Conservation (phyloP, 2,329 filamentous ascomycete genomes). For the Sporothrix brasiliensis region DNA sequence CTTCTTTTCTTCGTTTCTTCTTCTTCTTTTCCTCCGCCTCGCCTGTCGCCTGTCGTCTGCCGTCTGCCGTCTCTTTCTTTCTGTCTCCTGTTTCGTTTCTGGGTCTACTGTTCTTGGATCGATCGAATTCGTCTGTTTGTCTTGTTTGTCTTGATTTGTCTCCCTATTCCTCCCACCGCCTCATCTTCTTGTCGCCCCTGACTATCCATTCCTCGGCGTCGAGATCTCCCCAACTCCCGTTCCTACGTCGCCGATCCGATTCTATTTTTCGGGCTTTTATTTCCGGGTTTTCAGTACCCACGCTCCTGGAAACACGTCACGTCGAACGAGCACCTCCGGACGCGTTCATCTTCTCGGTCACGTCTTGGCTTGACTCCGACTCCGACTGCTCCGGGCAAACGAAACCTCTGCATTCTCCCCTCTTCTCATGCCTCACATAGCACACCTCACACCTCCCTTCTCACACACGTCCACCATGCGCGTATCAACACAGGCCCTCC, state of each 20-base stretch:
- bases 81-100: not conserved
- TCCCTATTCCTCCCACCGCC: not conserved
- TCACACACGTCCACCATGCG: slow-evolving; percentile 4
- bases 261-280: no score
- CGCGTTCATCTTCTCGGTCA: not conserved
- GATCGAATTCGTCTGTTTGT: not conserved
- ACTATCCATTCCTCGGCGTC: slow-evolving; percentile 11
- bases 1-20: not conserved
- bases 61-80: not conserved
- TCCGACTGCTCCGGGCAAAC: no score
- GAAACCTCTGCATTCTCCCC: not conserved
- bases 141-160: not conserved
- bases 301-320: not conserved
- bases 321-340: not conserved
- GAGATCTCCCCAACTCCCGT: slow-evolving; percentile 2
- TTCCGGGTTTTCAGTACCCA: not conserved
- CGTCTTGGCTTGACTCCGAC: no score
- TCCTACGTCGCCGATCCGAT: slow-evolving; percentile 15
- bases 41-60: not conserved
- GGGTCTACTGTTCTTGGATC: slow-evolving; percentile 1
- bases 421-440: no score
- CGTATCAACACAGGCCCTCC: slow-evolving; percentile 8
- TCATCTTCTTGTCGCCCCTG: not conserved
- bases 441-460: not conserved
- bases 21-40: not conserved